Evolutionary conservation across 1,139 yeast genomes (phyloP), one percentile per base, ranked within the genome.

Genomic region (Pichia inconspicua): DNA sequence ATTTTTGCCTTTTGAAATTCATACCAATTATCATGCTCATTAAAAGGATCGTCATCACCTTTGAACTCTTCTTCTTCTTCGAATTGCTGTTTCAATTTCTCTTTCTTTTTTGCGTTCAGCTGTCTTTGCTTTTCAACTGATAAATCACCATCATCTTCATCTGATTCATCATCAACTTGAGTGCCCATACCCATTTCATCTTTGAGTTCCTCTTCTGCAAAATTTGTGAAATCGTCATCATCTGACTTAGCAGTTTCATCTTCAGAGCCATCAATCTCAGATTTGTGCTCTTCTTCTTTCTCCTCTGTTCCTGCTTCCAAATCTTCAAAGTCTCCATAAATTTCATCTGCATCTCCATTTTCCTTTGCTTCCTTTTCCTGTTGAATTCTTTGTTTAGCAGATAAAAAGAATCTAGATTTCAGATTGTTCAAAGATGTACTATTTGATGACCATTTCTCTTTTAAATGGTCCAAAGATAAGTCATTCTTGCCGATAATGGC

Each of bases 1-100:
- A 94, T 90, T 62, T 90, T 92, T 53, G 95, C 94, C 69, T 94
- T 94, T 67, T 94, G 97, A 66, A 86, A 79, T 64, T 92, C 97
- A 65, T 92, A 94, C 98, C 98, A 94, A 1, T 96, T 89, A 58
- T 92, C 97, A 54, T 78, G 79, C 55, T 80, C 82, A 42, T 84
- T 85, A 62, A 82, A 85, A 22, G 84, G 83, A 54, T 82, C 88
- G 52, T 81, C 86, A 14, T 78, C 86, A 9, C 53, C 55, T 27
- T 53, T 49, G 10, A 38, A 42, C 40, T 62, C 66, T 65, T 87
- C 96, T 67, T 85, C 95, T 58, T 86, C 94, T 63, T 89, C 97
- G 60, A 92, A 88, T 63, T 92, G 97, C 59, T 86, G 72, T 53
- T 89, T 80, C 52, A 90, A 72, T 60, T 87, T 84, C 52, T 90